Evolutionary conservation across 2,329 filamentous ascomycete species (phyloP).

Genomic region (Microascus cirrosus): DNA sequence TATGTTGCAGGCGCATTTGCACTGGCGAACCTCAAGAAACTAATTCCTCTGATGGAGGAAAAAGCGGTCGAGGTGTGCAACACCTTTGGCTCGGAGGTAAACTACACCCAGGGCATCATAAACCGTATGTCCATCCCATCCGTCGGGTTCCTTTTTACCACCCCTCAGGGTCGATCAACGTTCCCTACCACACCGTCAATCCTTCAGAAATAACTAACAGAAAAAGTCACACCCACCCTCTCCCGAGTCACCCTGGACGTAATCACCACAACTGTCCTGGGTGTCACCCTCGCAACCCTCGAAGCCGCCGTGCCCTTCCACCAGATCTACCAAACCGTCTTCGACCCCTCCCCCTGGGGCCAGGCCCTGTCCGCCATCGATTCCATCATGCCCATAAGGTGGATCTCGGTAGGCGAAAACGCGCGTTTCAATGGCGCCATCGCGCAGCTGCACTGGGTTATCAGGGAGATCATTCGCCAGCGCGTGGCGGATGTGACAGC

Average conservation of each 20-base stretch:
- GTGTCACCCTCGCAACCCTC: conserved; percentile 20
- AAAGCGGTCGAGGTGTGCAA: conserved; percentile 19
- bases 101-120: conserved; percentile 8
- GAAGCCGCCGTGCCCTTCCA: conserved; percentile 12
- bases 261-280: conserved; percentile 20
- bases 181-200: conserved; percentile 7
- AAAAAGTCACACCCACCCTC: conserved; percentile 13
- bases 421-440: conserved; percentile 20
- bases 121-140: conserved; percentile 5
- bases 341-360: conserved; percentile 12
- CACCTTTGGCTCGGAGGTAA: conserved; percentile 11
- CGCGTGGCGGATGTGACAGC: conserved; percentile 12
- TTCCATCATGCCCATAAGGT: conserved; percentile 21
- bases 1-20: conserved; percentile 17
- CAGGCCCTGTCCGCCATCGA: conserved; percentile 16
- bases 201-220: conserved; percentile 13
- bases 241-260: conserved; percentile 22
- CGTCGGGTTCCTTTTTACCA: conserved; percentile 10
- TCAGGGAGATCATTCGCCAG: conserved; percentile 14
- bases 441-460: conserved; percentile 15
- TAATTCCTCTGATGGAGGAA: conserved; percentile 20
- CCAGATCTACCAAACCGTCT: conserved; percentile 15
- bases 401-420: conserved; percentile 23
- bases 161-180: conserved; percentile 5
- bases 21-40: conserved; percentile 16